These are phyloP conservation scores for Candida ortonii DNA, from an alignment of 805 yeast species.

Conservation along the genomic window DNA sequence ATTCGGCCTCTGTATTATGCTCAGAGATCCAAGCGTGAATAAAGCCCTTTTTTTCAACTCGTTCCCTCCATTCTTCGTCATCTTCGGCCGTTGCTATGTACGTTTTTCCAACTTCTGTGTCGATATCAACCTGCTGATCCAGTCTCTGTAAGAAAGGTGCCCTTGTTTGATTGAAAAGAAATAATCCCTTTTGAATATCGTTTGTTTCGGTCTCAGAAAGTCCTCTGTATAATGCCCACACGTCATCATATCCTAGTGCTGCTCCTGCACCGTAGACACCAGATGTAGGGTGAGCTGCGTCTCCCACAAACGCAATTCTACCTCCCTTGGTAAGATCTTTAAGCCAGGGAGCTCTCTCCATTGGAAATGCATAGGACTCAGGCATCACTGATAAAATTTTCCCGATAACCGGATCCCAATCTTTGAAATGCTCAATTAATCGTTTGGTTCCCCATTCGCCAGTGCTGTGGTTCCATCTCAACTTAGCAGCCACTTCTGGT, in stretches of 20 bases:
- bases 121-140: conserved; percentile 11
- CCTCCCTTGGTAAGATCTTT: conserved; percentile 2
- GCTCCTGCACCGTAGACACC: conserved; percentile 13
- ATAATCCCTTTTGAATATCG: conserved; percentile 3
- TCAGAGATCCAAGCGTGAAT: conserved; percentile 8
- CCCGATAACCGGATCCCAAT: conserved; percentile 10
- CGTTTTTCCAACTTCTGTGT: conserved; percentile 2
- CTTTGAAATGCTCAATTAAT: conserved; percentile 4
- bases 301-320: conserved; percentile 9
- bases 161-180: conserved; percentile 8
- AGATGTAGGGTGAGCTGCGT: conserved; percentile 11
- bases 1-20: conserved; percentile 10
- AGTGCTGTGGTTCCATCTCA: conserved; percentile 6
- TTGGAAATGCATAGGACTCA: conserved; percentile 7
- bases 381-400: conserved; percentile 5
- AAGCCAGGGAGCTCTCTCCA: conserved; percentile 11
- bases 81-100: conserved; percentile 4
- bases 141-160: conserved; percentile 8
- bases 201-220: conserved; percentile 1
- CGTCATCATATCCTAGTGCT: conserved; percentile 10
- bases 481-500: conserved; percentile 8
- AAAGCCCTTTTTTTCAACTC: conserved; percentile 2
- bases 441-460: conserved; percentile 7
- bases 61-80: conserved; percentile 9
- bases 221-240: conserved; percentile 8